Evolutionary conservation across 139 green algal species (phyloP), one percentile per base, ranked within the genome.

Genomic region (Chlamydomonas sphaeroides): DNA sequence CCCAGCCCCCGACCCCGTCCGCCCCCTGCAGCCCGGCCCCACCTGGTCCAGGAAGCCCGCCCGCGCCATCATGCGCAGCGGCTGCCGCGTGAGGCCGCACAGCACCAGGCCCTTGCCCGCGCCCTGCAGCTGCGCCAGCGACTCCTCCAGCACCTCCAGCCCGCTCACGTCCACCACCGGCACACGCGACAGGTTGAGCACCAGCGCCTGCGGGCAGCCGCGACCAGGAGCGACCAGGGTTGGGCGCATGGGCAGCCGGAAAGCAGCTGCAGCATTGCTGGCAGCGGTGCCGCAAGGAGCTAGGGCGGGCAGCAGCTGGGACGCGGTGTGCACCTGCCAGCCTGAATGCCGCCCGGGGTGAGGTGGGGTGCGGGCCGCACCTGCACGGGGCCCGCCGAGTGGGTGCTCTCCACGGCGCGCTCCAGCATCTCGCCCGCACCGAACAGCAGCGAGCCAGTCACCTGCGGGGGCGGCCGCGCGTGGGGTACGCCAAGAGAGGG

Each of bases 361-460:
- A n/a, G n/a, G n/a, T n/a, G n/a, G n/a, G n/a, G n/a, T n/a, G n/a
- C n/a, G 45, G 45, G 45, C 51, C 51, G 1, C 81, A 87, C 81
- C 72, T 83, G 73, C 48, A 84, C 49, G 2, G 77, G 48, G 26
- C 76, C 77, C 35, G 63, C 41, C 14, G 65, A 28, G 30, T 57
- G 48, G 15, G 75, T 49, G 63, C 23, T 45, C 65, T 49, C 65
- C 21, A 70, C n/a, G 15, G 65, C 35, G 15, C n/a, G 25, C 72
- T 87, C 82, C 72, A 87, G 65, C 72, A 80, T 30, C 61, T 83
- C 65, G 20, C 72, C 82, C 33, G 72, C 82, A 1, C 82, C 82
- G 78, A 87, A 87, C 82, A 87, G 65, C 51, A 87, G 82, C 48
- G 70, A 82, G 82, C 82, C 82, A 0, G 82, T 87, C 51, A 87